Percentiles rank a stretch among this genome's conserved stretches.
phyloP scores from a whole-genome alignment of 108 stramenopile species.

The Halocafeteria seosinensis region DNA sequence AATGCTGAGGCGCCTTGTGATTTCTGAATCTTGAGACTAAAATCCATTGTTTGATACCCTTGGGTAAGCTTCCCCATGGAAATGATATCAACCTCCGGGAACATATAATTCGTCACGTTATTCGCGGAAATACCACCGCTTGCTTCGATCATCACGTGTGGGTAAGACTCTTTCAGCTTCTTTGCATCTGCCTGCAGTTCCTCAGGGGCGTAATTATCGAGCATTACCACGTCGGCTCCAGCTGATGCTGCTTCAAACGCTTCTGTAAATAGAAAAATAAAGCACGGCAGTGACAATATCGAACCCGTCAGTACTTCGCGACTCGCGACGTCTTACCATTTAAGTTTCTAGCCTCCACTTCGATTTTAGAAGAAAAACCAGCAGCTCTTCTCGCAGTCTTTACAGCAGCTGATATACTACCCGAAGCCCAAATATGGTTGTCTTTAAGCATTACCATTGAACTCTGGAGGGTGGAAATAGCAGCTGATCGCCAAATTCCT shows the following conservation, averaged over 20 bases:
- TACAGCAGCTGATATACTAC: slow-evolving; percentile 68
- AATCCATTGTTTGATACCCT: slow-evolving; percentile 84
- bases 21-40: slow-evolving; percentile 66
- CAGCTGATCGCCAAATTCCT: slow-evolving; percentile 78
- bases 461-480: too few relatives aligned
- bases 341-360: slow-evolving; percentile 75
- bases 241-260: slow-evolving; percentile 71
- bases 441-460: slow-evolving; percentile 99
- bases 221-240: slow-evolving; percentile 83
- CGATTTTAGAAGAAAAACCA: slow-evolving; percentile 92
- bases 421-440: slow-evolving; percentile 78
- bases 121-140: slow-evolving; percentile 89
- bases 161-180: slow-evolving; percentile 58
- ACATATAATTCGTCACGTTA: slow-evolving; percentile 62
- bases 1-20: neutral
- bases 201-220: slow-evolving; percentile 79
- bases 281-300: too few relatives aligned
- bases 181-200: slow-evolving; percentile 53
- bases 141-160: slow-evolving; percentile 77
- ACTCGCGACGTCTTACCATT: too few relatives aligned
- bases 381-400: slow-evolving; percentile 54
- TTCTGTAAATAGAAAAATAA: too few relatives aligned
- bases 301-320: too few relatives aligned
- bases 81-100: slow-evolving; percentile 75
- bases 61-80: slow-evolving; percentile 91